Conservation (phyloP, 768 basidiomycete species). For the Agaricus sinodeliciosus region DNA sequence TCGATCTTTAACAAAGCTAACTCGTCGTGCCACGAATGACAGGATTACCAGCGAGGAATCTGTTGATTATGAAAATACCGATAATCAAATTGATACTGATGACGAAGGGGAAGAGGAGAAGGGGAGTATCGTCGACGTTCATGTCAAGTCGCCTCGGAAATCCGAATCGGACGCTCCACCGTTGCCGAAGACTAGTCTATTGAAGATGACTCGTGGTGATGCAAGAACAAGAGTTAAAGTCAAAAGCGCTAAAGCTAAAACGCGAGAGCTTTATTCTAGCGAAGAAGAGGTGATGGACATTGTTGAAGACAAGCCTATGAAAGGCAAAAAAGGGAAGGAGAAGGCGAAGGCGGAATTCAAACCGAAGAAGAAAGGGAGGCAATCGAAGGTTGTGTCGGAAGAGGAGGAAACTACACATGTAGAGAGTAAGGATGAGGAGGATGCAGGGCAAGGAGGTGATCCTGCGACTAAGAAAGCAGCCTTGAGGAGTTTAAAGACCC, state of each 20-base stretch:
- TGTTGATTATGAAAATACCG: background rate
- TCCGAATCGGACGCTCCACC: background rate
- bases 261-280: constrained; percentile 11
- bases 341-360: background rate
- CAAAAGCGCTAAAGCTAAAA: constrained; percentile 12
- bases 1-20: background rate
- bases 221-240: constrained; percentile 21
- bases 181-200: constrained; percentile 10
- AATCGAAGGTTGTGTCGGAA: constrained; percentile 1
- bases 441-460: background rate
- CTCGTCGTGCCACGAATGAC: background rate
- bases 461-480: background rate
- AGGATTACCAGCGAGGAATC: background rate
- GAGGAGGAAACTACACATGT: background rate
- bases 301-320: background rate
- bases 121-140: constrained; percentile 3
- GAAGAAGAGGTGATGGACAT: constrained; percentile 13
- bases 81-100: background rate
- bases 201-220: constrained; percentile 17
- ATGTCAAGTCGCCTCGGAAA: constrained; percentile 1
- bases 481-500: background rate
- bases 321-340: constrained; percentile 7
- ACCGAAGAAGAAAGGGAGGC: constrained; percentile 8
- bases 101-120: constrained; percentile 8
- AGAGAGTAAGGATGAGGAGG: background rate